Evolutionary conservation across 148 eudicot species (phyloP).

Genomic region (Arbutus unedo): DNA sequence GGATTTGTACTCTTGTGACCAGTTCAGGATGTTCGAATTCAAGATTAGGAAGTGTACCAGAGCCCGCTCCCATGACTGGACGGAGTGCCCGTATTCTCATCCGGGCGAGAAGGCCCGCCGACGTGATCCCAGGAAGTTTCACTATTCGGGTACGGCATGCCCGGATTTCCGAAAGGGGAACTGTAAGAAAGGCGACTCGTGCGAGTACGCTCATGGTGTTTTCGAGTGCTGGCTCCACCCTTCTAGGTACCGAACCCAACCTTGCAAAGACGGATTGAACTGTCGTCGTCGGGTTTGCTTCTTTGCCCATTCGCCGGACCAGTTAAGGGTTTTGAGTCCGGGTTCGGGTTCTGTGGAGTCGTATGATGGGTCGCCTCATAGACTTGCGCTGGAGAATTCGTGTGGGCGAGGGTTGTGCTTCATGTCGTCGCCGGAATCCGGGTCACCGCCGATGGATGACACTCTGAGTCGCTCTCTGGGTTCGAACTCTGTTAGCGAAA

Average conservation of each 20-base stretch:
- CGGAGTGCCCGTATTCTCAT: neutral
- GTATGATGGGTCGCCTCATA: conserved; percentile 19
- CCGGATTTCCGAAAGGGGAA: neutral
- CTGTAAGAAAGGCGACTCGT: neutral
- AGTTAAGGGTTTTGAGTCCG: conserved; percentile 11
- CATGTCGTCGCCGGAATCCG: conserved; percentile 12
- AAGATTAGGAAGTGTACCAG: conserved; percentile 3
- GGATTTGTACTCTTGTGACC: neutral
- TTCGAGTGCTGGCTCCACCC: neutral
- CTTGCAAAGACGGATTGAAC: conserved; percentile 18
- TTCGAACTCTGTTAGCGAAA: neutral
- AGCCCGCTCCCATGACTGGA: conserved; percentile 8
- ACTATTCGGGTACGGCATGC: neutral
- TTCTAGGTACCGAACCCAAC: conserved; percentile 18
- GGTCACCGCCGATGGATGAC: neutral
- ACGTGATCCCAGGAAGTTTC: conserved; percentile 3
- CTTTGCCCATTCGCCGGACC: conserved; percentile 22
- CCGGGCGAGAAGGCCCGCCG: conserved; percentile 13
- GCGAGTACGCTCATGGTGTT: neutral
- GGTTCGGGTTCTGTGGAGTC: neutral
- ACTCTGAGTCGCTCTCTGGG: neutral
- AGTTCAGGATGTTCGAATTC: conserved; percentile 11
- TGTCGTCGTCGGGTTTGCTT: conserved; percentile 22
- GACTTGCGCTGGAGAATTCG: conserved; percentile 9
- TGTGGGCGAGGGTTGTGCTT: neutral